Evolutionary conservation across 2,329 filamentous ascomycete genomes (phyloP), one percentile per base, ranked within the genome.

Genomic region (Phialophora tarda): DNA sequence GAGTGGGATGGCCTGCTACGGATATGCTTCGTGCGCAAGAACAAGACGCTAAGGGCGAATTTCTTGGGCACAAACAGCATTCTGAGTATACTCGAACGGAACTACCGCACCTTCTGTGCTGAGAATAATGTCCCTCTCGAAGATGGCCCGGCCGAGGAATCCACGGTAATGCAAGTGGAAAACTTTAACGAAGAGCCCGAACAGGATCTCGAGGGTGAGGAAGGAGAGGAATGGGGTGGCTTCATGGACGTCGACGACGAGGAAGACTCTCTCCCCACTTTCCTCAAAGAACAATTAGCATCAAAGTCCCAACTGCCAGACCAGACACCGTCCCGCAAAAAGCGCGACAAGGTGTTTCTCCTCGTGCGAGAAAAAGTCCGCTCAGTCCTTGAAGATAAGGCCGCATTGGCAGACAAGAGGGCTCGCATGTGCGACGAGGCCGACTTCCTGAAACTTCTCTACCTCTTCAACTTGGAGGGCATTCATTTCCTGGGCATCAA

Each of bases 1-100:
- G 95, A 98, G 78, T 97, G 93, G 89, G 94, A 98, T 75, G 93
- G 94, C 10, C 83, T 98, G 76, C 79, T 98, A 68, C 84, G 92
- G 59, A 88, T 96, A 48, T 88, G 89, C 68, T 97, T 97, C 73
- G 88, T 91, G 60, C 84, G 95, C 72, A 95, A 96, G 82, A 98
- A 98, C 80, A 92, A 93, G 78, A 97, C 92, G 0, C 82, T 98
- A 62, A 85, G 93, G 47, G 90, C 92, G 4, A 90, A 88, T 68
- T 96, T 93, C 81, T 82, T 96, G 59, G 90, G 91, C 17, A 93
- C 90, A 14, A 89, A 88, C 64, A 91, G 91, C 72, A 90, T 97
- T 1, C 84, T 97, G 75, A 85, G 87, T 63, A 89, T 97, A 84
- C 82, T 97, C 23, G 92, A 96, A 79, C 83, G 86, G 71, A 98